These are phyloP conservation scores for Xanthoconium purpureum DNA, from an alignment of 768 basidiomycete species.

Conservation along the genomic window DNA sequence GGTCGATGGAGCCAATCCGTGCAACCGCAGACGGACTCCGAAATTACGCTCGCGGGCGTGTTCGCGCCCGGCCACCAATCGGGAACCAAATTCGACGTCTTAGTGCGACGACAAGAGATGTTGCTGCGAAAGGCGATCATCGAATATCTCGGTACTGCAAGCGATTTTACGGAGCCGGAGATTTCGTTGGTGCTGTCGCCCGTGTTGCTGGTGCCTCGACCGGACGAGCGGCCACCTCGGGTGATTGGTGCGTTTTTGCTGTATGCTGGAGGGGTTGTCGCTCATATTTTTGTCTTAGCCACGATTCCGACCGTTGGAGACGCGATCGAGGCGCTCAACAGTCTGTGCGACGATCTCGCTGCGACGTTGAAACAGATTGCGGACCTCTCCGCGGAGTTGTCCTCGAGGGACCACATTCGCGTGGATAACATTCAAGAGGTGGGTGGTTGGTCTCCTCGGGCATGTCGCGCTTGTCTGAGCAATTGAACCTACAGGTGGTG, in stretches of 20 bases:
- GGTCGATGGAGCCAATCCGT: constrained; percentile 57
- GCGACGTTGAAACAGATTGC: constrained; percentile 62
- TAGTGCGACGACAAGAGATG: constrained; percentile 52
- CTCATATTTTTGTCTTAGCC: constrained; percentile 37
- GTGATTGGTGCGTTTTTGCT: constrained; percentile 49
- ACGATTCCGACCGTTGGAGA: constrained; percentile 77
- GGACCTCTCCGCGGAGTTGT: constrained; percentile 67
- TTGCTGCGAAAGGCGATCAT: constrained; percentile 60
- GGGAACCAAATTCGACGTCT: constrained; percentile 57
- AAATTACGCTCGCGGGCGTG: constrained; percentile 52
- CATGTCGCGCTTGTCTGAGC: background rate
- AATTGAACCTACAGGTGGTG: constrained; percentile 41
- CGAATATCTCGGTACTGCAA: constrained; percentile 66
- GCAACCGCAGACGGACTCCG: constrained; percentile 62
- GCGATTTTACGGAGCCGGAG: constrained; percentile 77
- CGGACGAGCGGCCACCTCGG: constrained; percentile 55
- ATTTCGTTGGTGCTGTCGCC: constrained; percentile 72
- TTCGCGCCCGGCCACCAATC: constrained; percentile 54
- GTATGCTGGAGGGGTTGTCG: background rate
- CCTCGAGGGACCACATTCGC: constrained; percentile 65
- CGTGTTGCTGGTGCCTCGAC: constrained; percentile 52
- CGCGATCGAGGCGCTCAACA: constrained; percentile 62
- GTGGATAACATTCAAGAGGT: constrained; percentile 74
- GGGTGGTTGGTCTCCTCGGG: constrained; percentile 8
- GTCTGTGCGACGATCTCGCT: constrained; percentile 59